Percentiles rank a stretch among this genome's conserved stretches.
phyloP scores from a whole-genome alignment of 345 rosid species.

The Sisymbrium irio region DNA sequence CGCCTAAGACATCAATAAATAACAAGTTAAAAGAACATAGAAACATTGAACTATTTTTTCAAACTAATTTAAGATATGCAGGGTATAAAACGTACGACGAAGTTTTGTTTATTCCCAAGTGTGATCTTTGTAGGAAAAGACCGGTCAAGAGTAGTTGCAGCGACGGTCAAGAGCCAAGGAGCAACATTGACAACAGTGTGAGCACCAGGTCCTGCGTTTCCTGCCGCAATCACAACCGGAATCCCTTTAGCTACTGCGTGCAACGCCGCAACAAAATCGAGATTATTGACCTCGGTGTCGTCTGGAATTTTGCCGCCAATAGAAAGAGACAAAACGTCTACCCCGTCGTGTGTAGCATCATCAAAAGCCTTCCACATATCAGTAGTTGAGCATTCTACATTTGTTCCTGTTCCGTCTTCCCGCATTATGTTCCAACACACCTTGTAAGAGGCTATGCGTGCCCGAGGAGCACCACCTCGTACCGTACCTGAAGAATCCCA shows the following conservation, averaged over 20 bases:
- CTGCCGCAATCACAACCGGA: conserved; percentile 30
- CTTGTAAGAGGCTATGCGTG: conserved; percentile 47
- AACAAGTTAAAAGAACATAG: background rate
- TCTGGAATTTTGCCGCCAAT: conserved; percentile 30
- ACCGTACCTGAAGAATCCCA: conserved; percentile 1
- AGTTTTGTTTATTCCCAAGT: conserved; percentile 28
- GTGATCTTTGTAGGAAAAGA: conserved; percentile 39
- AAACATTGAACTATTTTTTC: too few relatives aligned
- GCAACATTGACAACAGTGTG: conserved; percentile 41
- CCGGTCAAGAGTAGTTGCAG: conserved; percentile 47
- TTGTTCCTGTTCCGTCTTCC: background rate
- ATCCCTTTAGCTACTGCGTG: conserved; percentile 45
- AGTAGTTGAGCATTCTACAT: conserved; percentile 21
- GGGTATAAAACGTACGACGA: conserved; percentile 5
- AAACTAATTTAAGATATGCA: too few relatives aligned
- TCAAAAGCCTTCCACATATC: conserved; percentile 51
- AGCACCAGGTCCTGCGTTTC: conserved; percentile 34
- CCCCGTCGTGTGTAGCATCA: conserved; percentile 51
- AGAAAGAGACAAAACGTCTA: conserved; percentile 47
- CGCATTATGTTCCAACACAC: conserved; percentile 42
- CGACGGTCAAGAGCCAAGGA: conserved; percentile 51
- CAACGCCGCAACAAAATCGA: conserved; percentile 32
- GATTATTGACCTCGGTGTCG: conserved; percentile 26
- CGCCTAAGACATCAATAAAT: conserved; percentile 33
- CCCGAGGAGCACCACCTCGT: conserved; percentile 44